A percentile compares a stretch with the other conserved stretches of the same genome.
Evolutionary conservation across 352 stramenopile genomes (phyloP).

Genomic region (Phytophthora constricta): DNA sequence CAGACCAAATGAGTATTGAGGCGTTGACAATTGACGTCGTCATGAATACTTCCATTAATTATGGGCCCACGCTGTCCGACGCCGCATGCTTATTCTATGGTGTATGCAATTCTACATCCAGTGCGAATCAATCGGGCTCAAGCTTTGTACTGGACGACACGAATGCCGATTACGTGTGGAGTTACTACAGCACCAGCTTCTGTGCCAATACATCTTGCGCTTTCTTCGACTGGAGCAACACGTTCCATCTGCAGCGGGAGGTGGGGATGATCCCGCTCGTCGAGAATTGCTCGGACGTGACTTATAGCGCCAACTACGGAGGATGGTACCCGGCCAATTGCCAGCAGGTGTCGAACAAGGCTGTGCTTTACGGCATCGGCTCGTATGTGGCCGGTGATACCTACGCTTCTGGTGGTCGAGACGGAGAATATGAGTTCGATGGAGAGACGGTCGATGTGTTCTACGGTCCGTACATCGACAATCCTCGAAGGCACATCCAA

Average conservation of each 20-base stretch:
- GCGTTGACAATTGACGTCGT: constrained; percentile 38
- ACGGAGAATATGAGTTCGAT: constrained; percentile 21
- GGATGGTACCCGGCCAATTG: constrained; percentile 48
- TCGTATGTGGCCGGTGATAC: constrained; percentile 54
- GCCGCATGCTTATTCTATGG: constrained; percentile 15
- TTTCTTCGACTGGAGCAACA: constrained; percentile 41
- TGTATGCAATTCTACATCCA: constrained; percentile 14
- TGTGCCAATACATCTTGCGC: constrained; percentile 42
- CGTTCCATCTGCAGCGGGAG: constrained; percentile 45
- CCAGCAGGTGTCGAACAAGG: constrained; percentile 26
- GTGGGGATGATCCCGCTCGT: constrained; percentile 41
- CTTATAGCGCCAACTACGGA: constrained; percentile 50
- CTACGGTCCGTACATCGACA: constrained; percentile 41
- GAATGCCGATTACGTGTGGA: constrained; percentile 34
- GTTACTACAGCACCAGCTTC: constrained; percentile 33
- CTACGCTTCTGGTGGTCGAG: constrained; percentile 26
- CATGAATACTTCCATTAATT: constrained; percentile 25
- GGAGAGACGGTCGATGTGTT: constrained; percentile 18
- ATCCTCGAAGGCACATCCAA: constrained; percentile 43
- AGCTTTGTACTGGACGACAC: constrained; percentile 7
- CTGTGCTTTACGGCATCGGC: constrained; percentile 48
- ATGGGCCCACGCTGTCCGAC: constrained; percentile 25
- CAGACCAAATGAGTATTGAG: constrained; percentile 35
- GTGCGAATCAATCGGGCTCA: not conserved
- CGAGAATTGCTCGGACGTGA: constrained; percentile 36